phyloP scores from a whole-genome alignment of 2,329 filamentous ascomycete genomes.

The Ophioceras dolichostomum region DNA sequence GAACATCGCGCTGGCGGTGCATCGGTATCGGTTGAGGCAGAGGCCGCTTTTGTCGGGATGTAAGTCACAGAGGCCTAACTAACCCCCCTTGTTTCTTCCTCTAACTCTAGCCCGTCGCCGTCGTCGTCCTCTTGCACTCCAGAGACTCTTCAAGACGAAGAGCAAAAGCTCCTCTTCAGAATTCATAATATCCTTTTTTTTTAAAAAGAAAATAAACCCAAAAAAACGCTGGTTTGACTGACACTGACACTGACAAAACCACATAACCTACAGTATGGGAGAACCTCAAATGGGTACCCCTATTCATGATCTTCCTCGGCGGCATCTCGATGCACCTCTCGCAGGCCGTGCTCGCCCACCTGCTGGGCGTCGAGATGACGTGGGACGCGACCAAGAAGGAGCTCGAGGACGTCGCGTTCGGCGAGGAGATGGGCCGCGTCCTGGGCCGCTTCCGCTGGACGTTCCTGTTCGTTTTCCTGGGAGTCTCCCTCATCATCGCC shows the following conservation, averaged over 20 bases:
- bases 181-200: too few species aligned
- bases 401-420: constrained; percentile 41
- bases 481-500: constrained; percentile 33
- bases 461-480: constrained; percentile 34
- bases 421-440: constrained; percentile 41
- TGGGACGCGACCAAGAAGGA: constrained; percentile 50
- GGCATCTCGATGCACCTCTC: constrained; percentile 29
- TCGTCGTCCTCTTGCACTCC: too few species aligned
- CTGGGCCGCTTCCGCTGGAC: constrained; percentile 43
- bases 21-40: constrained; percentile 50
- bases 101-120: too few species aligned
- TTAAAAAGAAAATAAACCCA: too few species aligned
- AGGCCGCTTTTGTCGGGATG: constrained; percentile 26
- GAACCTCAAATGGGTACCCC: constrained; percentile 47
- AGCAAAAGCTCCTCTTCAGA: too few species aligned
- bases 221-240: too few species aligned
- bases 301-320: constrained; percentile 26
- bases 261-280: constrained; percentile 29
- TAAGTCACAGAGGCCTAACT: too few species aligned
- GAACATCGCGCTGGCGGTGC: constrained; percentile 46
- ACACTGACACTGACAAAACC: too few species aligned
- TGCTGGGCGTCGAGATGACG: constrained; percentile 28
- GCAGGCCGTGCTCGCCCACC: constrained; percentile 26
- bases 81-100: too few species aligned
- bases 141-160: too few species aligned